phyloP scores from a whole-genome alignment of 352 stramenopile genomes.

The Globisporangium irregulare region DNA sequence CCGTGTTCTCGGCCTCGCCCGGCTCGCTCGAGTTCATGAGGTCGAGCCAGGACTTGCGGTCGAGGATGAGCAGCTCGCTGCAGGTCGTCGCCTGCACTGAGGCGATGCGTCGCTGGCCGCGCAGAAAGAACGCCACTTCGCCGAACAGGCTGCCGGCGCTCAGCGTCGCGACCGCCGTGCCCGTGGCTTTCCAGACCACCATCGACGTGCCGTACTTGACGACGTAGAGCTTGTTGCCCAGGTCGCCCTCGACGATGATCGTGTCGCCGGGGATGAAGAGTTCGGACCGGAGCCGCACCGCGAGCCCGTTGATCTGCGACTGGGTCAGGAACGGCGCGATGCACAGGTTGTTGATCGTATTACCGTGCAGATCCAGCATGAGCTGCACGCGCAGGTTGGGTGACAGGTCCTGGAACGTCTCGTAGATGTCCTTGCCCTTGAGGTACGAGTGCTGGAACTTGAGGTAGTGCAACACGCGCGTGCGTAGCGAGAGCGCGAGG shows the following conservation, averaged over 20 bases:
- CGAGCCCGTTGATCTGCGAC: slow-evolving; percentile 50
- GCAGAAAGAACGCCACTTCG: slow-evolving; percentile 73
- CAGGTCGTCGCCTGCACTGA: slow-evolving; percentile 62
- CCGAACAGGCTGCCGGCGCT: slow-evolving; percentile 60
- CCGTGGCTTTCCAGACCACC: slow-evolving; percentile 66
- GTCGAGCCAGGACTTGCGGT: slow-evolving; percentile 47
- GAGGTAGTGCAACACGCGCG: slow-evolving; percentile 62
- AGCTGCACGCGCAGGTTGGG: slow-evolving; percentile 63
- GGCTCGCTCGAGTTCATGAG: slow-evolving; percentile 43
- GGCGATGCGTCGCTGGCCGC: slow-evolving; percentile 52
- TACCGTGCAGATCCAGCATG: slow-evolving; percentile 71
- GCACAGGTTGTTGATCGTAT: slow-evolving; percentile 43
- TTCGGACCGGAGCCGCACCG: slow-evolving; percentile 60
- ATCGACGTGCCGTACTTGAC: slow-evolving; percentile 61
- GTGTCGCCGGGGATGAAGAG: slow-evolving; percentile 74
- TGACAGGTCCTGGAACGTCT: slow-evolving; percentile 69
- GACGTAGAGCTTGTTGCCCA: slow-evolving; percentile 68
- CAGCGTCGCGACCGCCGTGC: slow-evolving; percentile 59
- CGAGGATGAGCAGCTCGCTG: slow-evolving; percentile 56
- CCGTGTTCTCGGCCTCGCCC: slow-evolving; percentile 36
- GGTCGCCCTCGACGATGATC: slow-evolving; percentile 62
- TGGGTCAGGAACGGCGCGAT: slow-evolving; percentile 57
- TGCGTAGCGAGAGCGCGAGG: slow-evolving; percentile 48
- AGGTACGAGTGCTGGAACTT: slow-evolving; percentile 68
- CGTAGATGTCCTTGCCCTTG: slow-evolving; percentile 69